Conservation (phyloP, 139 green algal genomes). For the Bryopsis sp. region DNA sequence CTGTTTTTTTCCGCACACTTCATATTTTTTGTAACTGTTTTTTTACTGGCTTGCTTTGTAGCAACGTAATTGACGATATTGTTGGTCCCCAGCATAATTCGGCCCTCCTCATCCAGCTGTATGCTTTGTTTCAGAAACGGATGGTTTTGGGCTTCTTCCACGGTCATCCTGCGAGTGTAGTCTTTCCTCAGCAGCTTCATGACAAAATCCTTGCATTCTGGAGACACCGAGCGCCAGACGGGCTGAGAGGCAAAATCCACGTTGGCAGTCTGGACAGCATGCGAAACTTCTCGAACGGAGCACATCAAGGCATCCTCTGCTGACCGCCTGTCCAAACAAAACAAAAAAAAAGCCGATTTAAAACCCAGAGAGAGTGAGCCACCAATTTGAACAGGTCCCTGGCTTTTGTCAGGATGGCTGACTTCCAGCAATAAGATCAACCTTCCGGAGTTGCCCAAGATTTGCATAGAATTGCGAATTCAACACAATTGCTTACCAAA, state of each 20-base stretch:
- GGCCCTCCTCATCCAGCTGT: background rate
- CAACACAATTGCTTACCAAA: constrained; percentile 23
- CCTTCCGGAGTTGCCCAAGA: background rate
- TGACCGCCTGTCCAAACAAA: background rate
- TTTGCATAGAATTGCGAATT: background rate
- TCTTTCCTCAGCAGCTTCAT: constrained; percentile 4
- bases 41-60: too few species aligned
- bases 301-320: background rate
- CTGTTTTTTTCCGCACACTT: too few species aligned
- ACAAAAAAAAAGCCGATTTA: background rate
- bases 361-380: background rate
- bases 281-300: background rate
- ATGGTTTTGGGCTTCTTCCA: constrained; percentile 1
- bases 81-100: background rate
- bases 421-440: background rate
- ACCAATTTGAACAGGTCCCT: background rate
- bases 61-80: too few species aligned
- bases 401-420: background rate
- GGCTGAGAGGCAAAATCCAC: background rate
- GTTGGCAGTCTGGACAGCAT: background rate
- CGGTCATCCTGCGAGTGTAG: background rate
- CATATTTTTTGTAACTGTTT: too few species aligned
- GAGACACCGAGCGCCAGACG: background rate
- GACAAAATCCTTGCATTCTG: constrained; percentile 6
- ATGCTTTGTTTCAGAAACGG: background rate